Percentiles rank a stretch among this genome's conserved stretches.
Evolutionary conservation across 495 filamentous ascomycete species (phyloP).

Genomic region (Podospora conica): DNA sequence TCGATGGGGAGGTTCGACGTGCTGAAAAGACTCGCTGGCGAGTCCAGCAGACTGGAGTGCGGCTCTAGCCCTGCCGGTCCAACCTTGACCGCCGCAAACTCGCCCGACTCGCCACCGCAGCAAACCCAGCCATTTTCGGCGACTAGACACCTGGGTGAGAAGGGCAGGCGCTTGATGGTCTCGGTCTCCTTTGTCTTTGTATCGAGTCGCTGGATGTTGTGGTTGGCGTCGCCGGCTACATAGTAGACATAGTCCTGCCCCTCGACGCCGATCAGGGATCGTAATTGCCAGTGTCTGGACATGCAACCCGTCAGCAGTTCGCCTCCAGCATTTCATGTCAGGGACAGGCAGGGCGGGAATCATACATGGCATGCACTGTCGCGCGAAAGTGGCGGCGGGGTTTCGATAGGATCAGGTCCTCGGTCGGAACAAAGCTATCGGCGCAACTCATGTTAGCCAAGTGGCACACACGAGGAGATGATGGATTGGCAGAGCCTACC

Average conservation of each 20-base stretch:
- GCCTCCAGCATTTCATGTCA: neutral
- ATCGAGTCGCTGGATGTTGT: conserved; percentile 66
- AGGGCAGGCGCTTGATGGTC: conserved; percentile 70
- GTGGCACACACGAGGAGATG: neutral
- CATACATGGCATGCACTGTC: conserved; percentile 67
- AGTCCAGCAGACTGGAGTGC: conserved; percentile 24
- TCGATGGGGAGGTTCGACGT: conserved; percentile 39
- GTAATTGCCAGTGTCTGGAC: conserved; percentile 84
- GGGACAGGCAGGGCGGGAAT: conserved; percentile 13
- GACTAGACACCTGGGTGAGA: conserved; percentile 77
- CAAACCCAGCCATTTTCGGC: conserved; percentile 83
- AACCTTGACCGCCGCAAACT: conserved; percentile 73
- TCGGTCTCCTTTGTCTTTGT: conserved; percentile 65
- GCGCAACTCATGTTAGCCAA: neutral
- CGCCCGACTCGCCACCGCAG: conserved; percentile 77
- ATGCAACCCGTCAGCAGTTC: neutral
- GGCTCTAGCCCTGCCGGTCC: conserved; percentile 35
- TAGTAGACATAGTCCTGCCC: conserved; percentile 75
- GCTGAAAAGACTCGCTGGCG: neutral
- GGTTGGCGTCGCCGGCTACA: conserved; percentile 43
- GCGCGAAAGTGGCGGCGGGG: conserved; percentile 71
- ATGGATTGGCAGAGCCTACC: conserved; percentile 31
- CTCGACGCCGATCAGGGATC: conserved; percentile 79
- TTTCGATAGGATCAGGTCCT: conserved; percentile 53
- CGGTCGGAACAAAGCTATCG: conserved; percentile 38